A percentile compares a stretch with the other conserved stretches of the same genome.
phyloP scores from a whole-genome alignment of 1,284 basidiomycete genomes.

The Rhodotorula sp. region DNA sequence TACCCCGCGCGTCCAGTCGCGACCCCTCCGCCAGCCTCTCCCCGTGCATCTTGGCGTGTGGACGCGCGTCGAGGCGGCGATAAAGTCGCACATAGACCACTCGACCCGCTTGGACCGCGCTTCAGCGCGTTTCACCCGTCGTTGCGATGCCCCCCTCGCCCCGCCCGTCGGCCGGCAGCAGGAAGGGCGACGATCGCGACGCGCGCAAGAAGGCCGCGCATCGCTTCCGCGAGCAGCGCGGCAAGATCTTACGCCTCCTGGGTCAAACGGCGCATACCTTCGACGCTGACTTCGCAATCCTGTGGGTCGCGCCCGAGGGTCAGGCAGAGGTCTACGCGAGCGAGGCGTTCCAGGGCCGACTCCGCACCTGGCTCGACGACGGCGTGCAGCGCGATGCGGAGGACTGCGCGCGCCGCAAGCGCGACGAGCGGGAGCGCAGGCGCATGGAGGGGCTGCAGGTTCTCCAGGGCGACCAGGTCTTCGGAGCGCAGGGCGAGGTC shows the following conservation, averaged over 20 bases:
- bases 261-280: constrained; percentile 58
- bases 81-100: too few relatives aligned
- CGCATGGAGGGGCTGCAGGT: background rate
- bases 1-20: background rate
- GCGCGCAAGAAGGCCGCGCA: background rate
- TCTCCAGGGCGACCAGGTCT: background rate
- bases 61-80: background rate
- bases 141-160: background rate
- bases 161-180: background rate
- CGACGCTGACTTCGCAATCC: constrained; percentile 59
- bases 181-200: background rate
- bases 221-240: background rate
- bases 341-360: constrained; percentile 43
- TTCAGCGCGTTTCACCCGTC: background rate
- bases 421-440: background rate
- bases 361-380: constrained; percentile 1
- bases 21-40: background rate
- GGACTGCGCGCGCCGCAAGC: background rate
- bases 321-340: constrained; percentile 56
- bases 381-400: constrained; percentile 4
- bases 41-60: background rate
- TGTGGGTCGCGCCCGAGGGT: constrained; percentile 58
- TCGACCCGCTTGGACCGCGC: background rate
- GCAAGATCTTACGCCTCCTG: constrained; percentile 54
- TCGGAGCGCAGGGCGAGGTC: background rate